Evolutionary conservation across 768 basidiomycete genomes (phyloP).

Genomic region (Leccinum sublutescens): DNA sequence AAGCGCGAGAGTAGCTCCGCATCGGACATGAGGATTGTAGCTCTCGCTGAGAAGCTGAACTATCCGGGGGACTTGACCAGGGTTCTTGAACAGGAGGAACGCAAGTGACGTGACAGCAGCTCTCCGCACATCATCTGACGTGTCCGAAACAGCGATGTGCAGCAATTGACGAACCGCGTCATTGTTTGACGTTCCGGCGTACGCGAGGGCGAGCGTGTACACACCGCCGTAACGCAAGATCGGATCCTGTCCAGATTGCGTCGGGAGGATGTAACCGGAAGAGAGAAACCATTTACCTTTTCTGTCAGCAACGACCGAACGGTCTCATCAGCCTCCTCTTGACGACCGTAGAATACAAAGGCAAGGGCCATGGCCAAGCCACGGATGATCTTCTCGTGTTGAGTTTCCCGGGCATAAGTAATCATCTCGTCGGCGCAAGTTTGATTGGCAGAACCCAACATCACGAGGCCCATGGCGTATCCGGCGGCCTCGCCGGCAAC

Average conservation of each 20-base stretch:
- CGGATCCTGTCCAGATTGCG: conserved; percentile 64
- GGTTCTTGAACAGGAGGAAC: conserved; percentile 96
- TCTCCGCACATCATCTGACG: conserved; percentile 94
- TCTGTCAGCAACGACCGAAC: conserved; percentile 77
- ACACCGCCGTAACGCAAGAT: conserved; percentile 97
- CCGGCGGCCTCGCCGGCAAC: conserved; percentile 95
- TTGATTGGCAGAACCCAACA: conserved; percentile 89
- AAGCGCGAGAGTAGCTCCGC: conserved; percentile 93
- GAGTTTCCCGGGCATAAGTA: conserved; percentile 93
- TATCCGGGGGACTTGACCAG: conserved; percentile 91
- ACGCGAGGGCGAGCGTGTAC: conserved; percentile 93
- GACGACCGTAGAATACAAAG: conserved; percentile 88
- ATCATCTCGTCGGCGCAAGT: conserved; percentile 92
- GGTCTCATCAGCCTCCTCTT: conserved; percentile 88
- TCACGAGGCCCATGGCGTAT: conserved; percentile 96
- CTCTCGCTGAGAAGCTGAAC: conserved; percentile 97
- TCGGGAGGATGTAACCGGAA: neutral
- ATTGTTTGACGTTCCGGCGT: conserved; percentile 95
- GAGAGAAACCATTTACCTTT: conserved; percentile 55
- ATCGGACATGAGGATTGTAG: conserved; percentile 98
- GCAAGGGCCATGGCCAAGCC: conserved; percentile 91
- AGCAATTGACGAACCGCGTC: conserved; percentile 86
- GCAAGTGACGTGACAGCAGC: conserved; percentile 96
- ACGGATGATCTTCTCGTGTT: conserved; percentile 99
- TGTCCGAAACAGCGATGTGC: conserved; percentile 97